phyloP scores from a whole-genome alignment of 2,329 filamentous ascomycete species.

The Xylaria sp. region DNA sequence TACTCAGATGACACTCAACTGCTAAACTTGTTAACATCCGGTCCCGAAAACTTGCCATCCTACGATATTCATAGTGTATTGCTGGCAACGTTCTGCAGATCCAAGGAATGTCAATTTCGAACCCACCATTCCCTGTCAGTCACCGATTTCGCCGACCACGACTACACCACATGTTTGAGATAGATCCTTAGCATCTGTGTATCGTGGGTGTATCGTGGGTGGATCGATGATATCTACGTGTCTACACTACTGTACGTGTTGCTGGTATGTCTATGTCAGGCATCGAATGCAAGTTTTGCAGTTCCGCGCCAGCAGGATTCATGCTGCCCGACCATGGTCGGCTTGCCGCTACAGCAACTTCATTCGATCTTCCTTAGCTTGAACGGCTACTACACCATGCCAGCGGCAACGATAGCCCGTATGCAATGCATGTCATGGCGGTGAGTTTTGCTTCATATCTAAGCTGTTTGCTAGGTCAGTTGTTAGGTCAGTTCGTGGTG shows the following conservation, averaged over 20 bases:
- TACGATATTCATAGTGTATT: slow-evolving; percentile 21
- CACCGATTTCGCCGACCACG: slow-evolving; percentile 32
- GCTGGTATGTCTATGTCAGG: slow-evolving; percentile 29
- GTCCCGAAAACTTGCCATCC: slow-evolving; percentile 24
- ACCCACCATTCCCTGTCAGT: not conserved
- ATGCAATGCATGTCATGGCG: slow-evolving; percentile 37
- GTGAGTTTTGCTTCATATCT: slow-evolving; percentile 33
- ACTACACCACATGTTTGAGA: slow-evolving; percentile 10
- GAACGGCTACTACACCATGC: slow-evolving; percentile 16
- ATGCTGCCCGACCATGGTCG: slow-evolving; percentile 26
- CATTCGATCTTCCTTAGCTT: slow-evolving; percentile 20
- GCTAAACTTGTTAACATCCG: slow-evolving; percentile 1
- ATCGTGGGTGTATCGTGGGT: slow-evolving; percentile 15
- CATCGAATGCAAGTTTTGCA: slow-evolving; percentile 33
- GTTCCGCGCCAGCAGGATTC: slow-evolving; percentile 22
- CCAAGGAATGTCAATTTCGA: slow-evolving; percentile 8
- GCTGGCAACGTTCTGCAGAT: slow-evolving; percentile 27
- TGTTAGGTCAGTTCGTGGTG: slow-evolving; percentile 26
- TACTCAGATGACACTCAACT: slow-evolving; percentile 26
- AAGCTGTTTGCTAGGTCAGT: slow-evolving; percentile 23
- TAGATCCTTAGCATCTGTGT: slow-evolving; percentile 4
- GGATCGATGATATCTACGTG: slow-evolving; percentile 28
- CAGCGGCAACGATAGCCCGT: slow-evolving; percentile 25
- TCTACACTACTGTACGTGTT: slow-evolving; percentile 21
- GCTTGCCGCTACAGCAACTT: slow-evolving; percentile 33